Evolutionary conservation across 2,329 filamentous ascomycete species (phyloP).

Genomic region (Scedosporium dehoogii): DNA sequence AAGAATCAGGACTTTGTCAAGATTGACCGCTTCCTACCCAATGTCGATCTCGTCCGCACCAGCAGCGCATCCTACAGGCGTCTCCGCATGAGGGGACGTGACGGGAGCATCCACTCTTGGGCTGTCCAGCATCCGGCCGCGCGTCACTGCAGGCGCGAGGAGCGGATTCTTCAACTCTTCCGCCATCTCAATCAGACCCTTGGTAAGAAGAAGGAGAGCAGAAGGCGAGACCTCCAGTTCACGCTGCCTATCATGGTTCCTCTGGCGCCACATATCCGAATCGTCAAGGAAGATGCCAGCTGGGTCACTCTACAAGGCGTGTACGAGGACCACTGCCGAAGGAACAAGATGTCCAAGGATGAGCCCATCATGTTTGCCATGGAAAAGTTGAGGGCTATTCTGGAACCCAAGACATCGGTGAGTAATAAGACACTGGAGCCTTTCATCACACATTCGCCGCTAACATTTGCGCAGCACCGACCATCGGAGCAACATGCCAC

Average conservation of each 20-base stretch:
- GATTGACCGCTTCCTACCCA: slow-evolving; percentile 92
- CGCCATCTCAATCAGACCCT: slow-evolving; percentile 92
- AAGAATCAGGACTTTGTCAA: slow-evolving; percentile 98
- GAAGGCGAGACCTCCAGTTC: slow-evolving; percentile 89
- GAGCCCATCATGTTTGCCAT: slow-evolving; percentile 92
- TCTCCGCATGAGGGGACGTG: slow-evolving; percentile 91
- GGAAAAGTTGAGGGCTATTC: slow-evolving; percentile 75
- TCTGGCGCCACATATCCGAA: slow-evolving; percentile 83
- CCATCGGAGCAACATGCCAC: slow-evolving; percentile 55
- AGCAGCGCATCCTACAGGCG: slow-evolving; percentile 87
- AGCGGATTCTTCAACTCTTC: slow-evolving; percentile 92
- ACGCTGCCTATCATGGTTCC: slow-evolving; percentile 94
- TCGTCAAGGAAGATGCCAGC: slow-evolving; percentile 91
- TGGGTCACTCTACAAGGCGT: slow-evolving; percentile 92
- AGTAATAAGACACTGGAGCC: slow-evolving; percentile 18
- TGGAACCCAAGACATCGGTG: slow-evolving; percentile 56
- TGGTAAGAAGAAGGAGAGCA: slow-evolving; percentile 86
- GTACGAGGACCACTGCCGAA: slow-evolving; percentile 91
- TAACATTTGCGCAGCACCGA: background rate
- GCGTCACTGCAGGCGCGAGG: slow-evolving; percentile 84
- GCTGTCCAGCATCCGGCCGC: slow-evolving; percentile 94
- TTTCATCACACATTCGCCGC: background rate
- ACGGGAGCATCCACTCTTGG: slow-evolving; percentile 94
- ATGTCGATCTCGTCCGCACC: slow-evolving; percentile 84
- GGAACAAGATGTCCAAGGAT: slow-evolving; percentile 81